Evolutionary conservation across 805 yeast species (phyloP).

Genomic region (Saturnispora mendoncae): DNA sequence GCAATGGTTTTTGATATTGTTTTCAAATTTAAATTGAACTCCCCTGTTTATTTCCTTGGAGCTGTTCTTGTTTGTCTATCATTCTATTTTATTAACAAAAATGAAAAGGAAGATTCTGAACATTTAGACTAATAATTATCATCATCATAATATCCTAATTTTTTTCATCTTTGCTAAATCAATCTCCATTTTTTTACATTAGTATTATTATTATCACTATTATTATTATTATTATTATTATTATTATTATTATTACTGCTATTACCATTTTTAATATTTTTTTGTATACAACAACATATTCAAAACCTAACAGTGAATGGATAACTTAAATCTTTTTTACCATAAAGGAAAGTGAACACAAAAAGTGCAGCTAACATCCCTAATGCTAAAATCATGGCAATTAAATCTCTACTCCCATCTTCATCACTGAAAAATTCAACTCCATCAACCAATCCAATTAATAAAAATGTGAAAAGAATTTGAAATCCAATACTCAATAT

Average conservation of each 20-base stretch:
- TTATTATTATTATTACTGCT: no score
- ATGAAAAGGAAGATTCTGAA: slow-evolving; percentile 52
- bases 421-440: not conserved
- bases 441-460: slow-evolving; percentile 33
- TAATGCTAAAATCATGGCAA: not conserved
- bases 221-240: no score
- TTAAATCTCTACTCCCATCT: slow-evolving; percentile 1
- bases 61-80: slow-evolving; percentile 75
- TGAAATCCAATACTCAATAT: slow-evolving; percentile 45
- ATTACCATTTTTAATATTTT: no score
- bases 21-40: slow-evolving; percentile 54
- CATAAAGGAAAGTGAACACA: slow-evolving; percentile 30
- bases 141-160: not conserved
- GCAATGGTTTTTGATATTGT: slow-evolving; percentile 88
- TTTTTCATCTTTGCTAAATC: not conserved
- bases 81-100: slow-evolving; percentile 73
- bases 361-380: slow-evolving; percentile 6
- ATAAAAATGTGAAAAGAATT: slow-evolving; percentile 33
- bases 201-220: no score
- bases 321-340: slow-evolving; percentile 39
- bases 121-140: not conserved
- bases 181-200: not conserved
- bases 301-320: slow-evolving; percentile 30
- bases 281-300: not conserved
- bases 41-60: slow-evolving; percentile 62